phyloP scores from a whole-genome alignment of 768 basidiomycete species.

The Cystobasidium onofrii region DNA sequence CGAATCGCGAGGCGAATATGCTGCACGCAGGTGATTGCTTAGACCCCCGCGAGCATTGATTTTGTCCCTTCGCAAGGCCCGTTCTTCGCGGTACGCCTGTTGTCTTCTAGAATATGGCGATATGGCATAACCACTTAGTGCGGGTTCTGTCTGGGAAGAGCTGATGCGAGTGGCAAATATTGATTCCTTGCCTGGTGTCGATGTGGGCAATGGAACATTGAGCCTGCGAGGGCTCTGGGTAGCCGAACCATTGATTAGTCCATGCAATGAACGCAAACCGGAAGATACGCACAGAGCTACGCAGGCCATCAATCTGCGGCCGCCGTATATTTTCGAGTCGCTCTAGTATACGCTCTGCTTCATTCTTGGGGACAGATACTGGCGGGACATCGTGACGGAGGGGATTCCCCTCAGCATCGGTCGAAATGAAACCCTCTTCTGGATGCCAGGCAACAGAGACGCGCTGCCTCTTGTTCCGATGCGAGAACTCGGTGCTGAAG shows the following conservation, averaged over 20 bases:
- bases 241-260: too few relatives aligned
- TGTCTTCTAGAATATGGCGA: conserved; percentile 17
- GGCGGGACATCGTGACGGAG: not conserved
- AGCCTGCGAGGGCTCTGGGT: conserved; percentile 12
- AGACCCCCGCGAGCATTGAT: not conserved
- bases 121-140: conserved; percentile 10
- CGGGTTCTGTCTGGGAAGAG: not conserved
- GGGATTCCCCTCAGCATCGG: not conserved
- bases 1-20: not conserved
- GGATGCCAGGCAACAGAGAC: conserved; percentile 19
- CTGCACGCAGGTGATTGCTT: conserved; percentile 3
- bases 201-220: conserved; percentile 15
- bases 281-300: conserved; percentile 7
- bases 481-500: conserved; percentile 2
- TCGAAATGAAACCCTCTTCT: conserved; percentile 1
- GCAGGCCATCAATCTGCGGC: conserved; percentile 11
- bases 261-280: not conserved
- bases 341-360: conserved; percentile 17
- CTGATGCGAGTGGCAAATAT: conserved; percentile 27
- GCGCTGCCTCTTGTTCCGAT: conserved; percentile 6
- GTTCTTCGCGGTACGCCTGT: conserved; percentile 6
- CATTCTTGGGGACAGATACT: conserved; percentile 3
- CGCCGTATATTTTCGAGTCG: conserved; percentile 13
- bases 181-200: not conserved
- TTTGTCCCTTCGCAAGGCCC: not conserved